Base-by-base conservation (phyloP, 441 rosid genomes). In the Erodium texanum region DNA sequence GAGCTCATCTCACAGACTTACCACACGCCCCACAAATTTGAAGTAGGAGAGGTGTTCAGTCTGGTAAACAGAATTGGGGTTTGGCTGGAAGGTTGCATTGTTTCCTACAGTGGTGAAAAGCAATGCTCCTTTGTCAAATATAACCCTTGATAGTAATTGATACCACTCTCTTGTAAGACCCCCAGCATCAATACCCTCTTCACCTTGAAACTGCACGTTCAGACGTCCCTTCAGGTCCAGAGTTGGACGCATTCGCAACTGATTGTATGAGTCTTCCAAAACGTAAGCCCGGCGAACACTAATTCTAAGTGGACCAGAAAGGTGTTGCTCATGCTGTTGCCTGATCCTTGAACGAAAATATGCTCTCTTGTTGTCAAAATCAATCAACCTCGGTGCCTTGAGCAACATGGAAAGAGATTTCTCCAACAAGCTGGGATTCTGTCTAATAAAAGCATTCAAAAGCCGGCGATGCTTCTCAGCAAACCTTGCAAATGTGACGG, bases 161-260 rank as follows among this genome's bases (percentile, higher is more conserved):
- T 94, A 94, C 99, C 98, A 94, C 76, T 94, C 99, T 75, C 99
- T 83, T 9, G 98, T 94, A 74, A 94, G 84, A 58, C 99, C 99
- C 34, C 99, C 99, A 62, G 99, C 99, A 87, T 94, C 99, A 78
- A 94, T 90, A 68, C 99, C 99, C 80, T 94, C 99, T 70, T 94
- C 99, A 75, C 97, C 98, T 82, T 92, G 99, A 80, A 94, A 94
- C 77, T 90, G 96, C 73, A 94, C 98, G 38, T 88, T 94, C 75
- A 92, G 73, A 62, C 97, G 88, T 76, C 99, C 99, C 79, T 82
- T 94, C 74, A 94, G 80, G 80, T 94, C 99, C 73, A 79, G 94
- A 66, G 75, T 85, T 75, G 99, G 82, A 64, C 97, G 87, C 98
- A 94, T 90, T 38, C 99, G 85, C 78, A 94, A 81, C 82, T 94